These are phyloP conservation scores for Paramecium octaurelia DNA, from an alignment of 73 alveolate genomes.

Conservation along the genomic window DNA sequence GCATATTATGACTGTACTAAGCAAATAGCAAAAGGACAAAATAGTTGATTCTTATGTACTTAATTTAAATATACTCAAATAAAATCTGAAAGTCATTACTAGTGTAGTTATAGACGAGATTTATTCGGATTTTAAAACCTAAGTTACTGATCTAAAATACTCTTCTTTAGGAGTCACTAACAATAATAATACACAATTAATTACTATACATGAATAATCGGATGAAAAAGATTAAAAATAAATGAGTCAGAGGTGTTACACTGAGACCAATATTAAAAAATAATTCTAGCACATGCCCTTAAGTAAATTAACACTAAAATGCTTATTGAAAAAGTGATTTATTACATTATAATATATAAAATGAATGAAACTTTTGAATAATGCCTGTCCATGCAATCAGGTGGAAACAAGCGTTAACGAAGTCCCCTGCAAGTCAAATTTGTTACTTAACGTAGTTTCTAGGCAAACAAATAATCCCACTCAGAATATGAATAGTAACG, in stretches of 20 bases:
- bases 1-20: background rate
- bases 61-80: background rate
- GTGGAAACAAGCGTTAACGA: background rate
- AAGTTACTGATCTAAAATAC: background rate
- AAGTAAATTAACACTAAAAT: background rate
- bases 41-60: background rate
- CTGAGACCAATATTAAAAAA: background rate
- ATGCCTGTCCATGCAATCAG: background rate
- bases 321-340: background rate
- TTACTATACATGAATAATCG: background rate
- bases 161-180: background rate
- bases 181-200: background rate
- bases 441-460: background rate
- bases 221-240: background rate
- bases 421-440: background rate
- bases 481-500: background rate
- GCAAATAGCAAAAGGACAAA: background rate
- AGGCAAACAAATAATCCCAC: background rate
- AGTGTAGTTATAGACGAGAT: background rate
- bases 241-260: background rate
- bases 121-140: background rate
- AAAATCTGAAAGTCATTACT: background rate
- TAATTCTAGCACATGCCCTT: background rate
- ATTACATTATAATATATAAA: background rate
- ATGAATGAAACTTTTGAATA: constrained; percentile 21